Conservation (phyloP, 495 filamentous ascomycete genomes). For the Lophium mytilinum region DNA sequence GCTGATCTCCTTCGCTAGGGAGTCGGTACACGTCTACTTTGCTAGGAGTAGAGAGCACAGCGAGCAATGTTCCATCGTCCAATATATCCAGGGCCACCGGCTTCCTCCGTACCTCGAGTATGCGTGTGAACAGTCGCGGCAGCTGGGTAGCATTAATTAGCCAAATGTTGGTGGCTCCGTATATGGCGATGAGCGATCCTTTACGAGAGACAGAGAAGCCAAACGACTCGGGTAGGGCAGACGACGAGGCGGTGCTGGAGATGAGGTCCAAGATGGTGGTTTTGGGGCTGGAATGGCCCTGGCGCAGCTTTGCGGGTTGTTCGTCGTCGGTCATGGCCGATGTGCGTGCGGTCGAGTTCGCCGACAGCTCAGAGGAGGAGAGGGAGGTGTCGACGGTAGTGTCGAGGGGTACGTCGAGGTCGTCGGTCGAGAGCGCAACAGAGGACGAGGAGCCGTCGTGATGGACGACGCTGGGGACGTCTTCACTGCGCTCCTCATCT, state of each 20-base stretch:
- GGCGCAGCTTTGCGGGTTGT: constrained; percentile 3
- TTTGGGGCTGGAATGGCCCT: constrained; percentile 9
- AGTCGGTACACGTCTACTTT: constrained; percentile 76
- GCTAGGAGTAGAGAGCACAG: constrained; percentile 72
- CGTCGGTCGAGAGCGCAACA: constrained; percentile 10
- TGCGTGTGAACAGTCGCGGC: constrained; percentile 19
- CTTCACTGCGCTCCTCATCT: not conserved
- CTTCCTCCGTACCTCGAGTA: constrained; percentile 65
- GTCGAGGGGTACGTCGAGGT: constrained; percentile 14
- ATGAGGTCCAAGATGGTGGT: constrained; percentile 23
- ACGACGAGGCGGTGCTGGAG: constrained; percentile 22
- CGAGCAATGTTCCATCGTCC: constrained; percentile 68
- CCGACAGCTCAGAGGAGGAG: constrained; percentile 16
- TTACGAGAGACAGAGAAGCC: constrained; percentile 24
- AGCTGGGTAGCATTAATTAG: constrained; percentile 21
- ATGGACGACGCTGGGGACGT: not conserved
- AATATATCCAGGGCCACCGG: constrained; percentile 71
- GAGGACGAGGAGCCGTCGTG: constrained; percentile 4
- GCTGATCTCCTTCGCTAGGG: constrained; percentile 33
- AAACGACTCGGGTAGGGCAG: constrained; percentile 26
- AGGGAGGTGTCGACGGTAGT: constrained; percentile 14
- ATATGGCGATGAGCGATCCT: constrained; percentile 21
- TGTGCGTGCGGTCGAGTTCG: constrained; percentile 20
- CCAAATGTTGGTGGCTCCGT: constrained; percentile 21
- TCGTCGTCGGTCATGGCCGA: constrained; percentile 21